Evolutionary conservation across 345 rosid species (phyloP), one percentile per base, ranked within the genome.

Genomic region (Ceriops decandra): DNA sequence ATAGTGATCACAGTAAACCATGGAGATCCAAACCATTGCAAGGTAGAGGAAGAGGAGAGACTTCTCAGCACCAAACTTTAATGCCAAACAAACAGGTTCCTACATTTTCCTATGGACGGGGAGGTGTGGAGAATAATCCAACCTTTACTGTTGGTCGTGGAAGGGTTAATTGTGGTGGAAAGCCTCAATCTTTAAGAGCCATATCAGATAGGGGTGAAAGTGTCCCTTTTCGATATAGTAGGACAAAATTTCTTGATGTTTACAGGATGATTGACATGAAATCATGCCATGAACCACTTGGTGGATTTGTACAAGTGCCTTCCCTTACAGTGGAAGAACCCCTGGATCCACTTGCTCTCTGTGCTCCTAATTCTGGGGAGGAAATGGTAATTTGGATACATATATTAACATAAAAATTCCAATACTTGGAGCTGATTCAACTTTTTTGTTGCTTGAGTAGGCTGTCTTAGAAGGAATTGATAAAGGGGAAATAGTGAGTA

Each of bases 231-330:
- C 82, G 82, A 80, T 95, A 90, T 76, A 79, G 82, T 77, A 84
- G 99, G 82, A 87, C 79, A 63, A 95, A 90, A 72, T 72, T 92
- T 78, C 88, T 92, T 60, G 90, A 90, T 78, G 67, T 92, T 30
- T 95, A 80, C 81, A 72, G 93, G 83, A 79, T 63, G 80, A 85
- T 84, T 68, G 93, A 88, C 77, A 62, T 82, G 79, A 84, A 71
- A 51, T 72, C 70, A 47, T 56, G 21, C 80, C 61, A 59, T 66
- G 78, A 81, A 63, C 78, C 82, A 38, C 66, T 81, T 57, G 87
- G 82, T 72, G 89, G 86, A 63, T 79, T 90, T 77, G 77, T 81
- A 6, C 84, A 80, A 65, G 90, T 92, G 61, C 91, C 90, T 67
- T 80, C 87, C 53, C 97, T 95, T 60, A 85, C 93, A 27, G 81